These are phyloP conservation scores for Magnolia sinica DNA, from an alignment of 164 flowering plant genomes.

Conservation along the genomic window DNA sequence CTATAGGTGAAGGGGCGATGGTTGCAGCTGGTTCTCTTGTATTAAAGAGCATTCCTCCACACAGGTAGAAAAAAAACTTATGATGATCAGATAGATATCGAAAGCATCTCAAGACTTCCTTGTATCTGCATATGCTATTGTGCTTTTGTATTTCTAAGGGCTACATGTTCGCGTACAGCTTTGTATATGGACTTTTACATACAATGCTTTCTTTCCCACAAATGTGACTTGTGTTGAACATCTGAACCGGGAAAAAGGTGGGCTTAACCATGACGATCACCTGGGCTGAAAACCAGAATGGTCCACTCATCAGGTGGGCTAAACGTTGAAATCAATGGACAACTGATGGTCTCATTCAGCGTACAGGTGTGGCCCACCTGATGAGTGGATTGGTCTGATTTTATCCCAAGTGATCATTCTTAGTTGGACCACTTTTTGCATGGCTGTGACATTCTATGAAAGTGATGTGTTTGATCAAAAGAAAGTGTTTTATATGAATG, in stretches of 20 bases:
- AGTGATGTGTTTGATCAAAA: not conserved
- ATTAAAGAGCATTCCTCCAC: constrained; percentile 64
- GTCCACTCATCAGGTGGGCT: not conserved
- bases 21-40: constrained; percentile 87
- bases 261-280: not conserved
- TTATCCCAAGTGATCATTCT: too few species aligned
- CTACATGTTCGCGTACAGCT: not conserved
- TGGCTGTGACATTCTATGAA: not conserved
- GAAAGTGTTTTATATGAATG: not conserved
- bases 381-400: not conserved
- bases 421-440: not conserved
- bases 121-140: too few species aligned
- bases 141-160: too few species aligned
- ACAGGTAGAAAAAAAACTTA: constrained; percentile 38
- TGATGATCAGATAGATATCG: not conserved
- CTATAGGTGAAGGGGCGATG: constrained; percentile 83
- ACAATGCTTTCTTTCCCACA: not conserved
- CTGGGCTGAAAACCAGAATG: not conserved
- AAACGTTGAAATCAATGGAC: not conserved
- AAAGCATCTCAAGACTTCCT: too few species aligned
- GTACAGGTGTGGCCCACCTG: not conserved
- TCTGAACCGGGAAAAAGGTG: not conserved
- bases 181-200: not conserved
- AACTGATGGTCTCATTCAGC: not conserved
- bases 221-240: not conserved